phyloP scores from a whole-genome alignment of 2,329 filamentous ascomycete genomes.

The Aspergillus caelatus region DNA sequence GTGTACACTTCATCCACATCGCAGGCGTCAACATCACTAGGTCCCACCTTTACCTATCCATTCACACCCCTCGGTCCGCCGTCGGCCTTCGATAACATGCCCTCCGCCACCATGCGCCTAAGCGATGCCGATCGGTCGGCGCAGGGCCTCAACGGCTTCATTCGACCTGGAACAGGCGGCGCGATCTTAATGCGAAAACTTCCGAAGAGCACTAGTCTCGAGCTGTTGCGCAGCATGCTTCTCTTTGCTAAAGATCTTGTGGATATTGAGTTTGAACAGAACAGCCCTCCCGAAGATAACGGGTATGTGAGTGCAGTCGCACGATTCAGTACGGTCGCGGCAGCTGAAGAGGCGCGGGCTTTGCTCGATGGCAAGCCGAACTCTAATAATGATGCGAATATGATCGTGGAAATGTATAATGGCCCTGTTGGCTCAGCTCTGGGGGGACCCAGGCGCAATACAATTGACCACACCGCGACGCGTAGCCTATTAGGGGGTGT shows the following conservation, averaged over 20 bases:
- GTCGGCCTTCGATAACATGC: conserved; percentile 37
- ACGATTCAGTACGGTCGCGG: conserved; percentile 58
- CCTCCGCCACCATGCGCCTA: conserved; percentile 37
- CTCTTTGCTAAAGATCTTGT: conserved; percentile 67
- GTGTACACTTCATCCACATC: conserved; percentile 44
- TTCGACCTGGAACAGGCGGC: conserved; percentile 34
- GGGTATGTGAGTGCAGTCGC: conserved; percentile 62
- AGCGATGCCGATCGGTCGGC: conserved; percentile 38
- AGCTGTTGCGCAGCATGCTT: conserved; percentile 64
- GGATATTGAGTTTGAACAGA: conserved; percentile 59
- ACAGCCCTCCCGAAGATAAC: conserved; percentile 58
- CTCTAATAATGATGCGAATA: conserved; percentile 61
- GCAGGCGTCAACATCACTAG: conserved; percentile 39
- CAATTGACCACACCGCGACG: conserved; percentile 53
- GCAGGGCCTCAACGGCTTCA: conserved; percentile 40
- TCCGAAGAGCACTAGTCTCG: conserved; percentile 60
- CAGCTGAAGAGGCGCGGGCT: conserved; percentile 62
- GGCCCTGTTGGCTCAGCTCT: conserved; percentile 38
- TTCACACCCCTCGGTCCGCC: conserved; percentile 43
- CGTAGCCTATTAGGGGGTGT: conserved; percentile 37
- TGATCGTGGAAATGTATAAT: conserved; percentile 59
- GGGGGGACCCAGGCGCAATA: conserved; percentile 49
- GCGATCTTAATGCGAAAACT: conserved; percentile 62
- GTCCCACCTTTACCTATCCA: conserved; percentile 38
- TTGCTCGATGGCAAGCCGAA: conserved; percentile 65